These are phyloP conservation scores for Starmerella powellii DNA, from an alignment of 805 yeast species.

Conservation along the genomic window DNA sequence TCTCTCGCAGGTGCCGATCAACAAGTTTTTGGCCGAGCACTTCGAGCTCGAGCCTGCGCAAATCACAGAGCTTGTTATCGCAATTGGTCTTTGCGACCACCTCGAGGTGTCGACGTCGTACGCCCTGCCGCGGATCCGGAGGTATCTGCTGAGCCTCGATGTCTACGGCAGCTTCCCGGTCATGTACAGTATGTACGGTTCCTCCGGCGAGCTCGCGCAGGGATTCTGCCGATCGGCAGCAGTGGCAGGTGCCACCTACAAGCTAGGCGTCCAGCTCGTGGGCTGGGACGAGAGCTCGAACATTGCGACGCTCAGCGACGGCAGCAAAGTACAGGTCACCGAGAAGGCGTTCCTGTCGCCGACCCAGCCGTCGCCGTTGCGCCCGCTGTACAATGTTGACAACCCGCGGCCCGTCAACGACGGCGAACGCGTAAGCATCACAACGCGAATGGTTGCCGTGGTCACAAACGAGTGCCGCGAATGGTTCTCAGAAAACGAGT, in stretches of 20 bases:
- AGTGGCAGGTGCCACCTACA: constrained; percentile 92
- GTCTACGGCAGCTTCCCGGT: constrained; percentile 93
- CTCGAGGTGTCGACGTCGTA: constrained; percentile 51
- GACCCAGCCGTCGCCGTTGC: constrained; percentile 21
- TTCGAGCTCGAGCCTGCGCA: constrained; percentile 67
- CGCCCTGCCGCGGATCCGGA: constrained; percentile 68
- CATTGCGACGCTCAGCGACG: constrained; percentile 52
- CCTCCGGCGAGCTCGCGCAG: constrained; percentile 90
- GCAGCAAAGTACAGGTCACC: constrained; percentile 56
- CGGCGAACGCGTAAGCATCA: constrained; percentile 29
- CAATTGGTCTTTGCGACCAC: constrained; percentile 68
- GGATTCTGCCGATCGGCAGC: constrained; percentile 98
- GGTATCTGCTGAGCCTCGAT: constrained; percentile 74
- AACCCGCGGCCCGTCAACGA: constrained; percentile 7
- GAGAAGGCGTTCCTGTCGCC: constrained; percentile 75
- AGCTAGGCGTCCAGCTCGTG: constrained; percentile 54
- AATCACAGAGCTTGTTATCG: constrained; percentile 67
- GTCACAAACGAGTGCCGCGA: constrained; percentile 80
- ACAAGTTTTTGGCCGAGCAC: constrained; percentile 45
- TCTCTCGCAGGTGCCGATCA: constrained; percentile 45
- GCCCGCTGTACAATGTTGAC: constrained; percentile 17
- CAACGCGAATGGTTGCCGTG: constrained; percentile 65
- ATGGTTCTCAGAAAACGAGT: constrained; percentile 82
- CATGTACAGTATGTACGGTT: constrained; percentile 82
- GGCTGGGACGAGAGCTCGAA: constrained; percentile 56